Conservation (phyloP, 2,329 filamentous ascomycete genomes). For the Phaeoacremonium minimum region DNA sequence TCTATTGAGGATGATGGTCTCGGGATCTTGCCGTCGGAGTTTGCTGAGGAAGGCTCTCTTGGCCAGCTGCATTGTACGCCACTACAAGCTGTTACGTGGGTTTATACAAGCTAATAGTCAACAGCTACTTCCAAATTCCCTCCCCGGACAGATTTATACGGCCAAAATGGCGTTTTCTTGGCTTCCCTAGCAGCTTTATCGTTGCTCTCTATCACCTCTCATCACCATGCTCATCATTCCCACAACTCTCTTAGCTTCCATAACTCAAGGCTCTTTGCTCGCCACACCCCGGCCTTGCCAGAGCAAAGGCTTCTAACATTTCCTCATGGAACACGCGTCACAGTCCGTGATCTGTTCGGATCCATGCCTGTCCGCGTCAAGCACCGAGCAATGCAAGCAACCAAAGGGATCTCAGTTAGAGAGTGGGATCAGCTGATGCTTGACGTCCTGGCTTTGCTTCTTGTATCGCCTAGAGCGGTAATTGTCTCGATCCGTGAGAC, state of each 20-base stretch:
- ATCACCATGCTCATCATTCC: constrained; percentile 53
- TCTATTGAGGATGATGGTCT: constrained; percentile 78
- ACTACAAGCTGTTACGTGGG: constrained; percentile 4
- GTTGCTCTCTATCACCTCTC: constrained; percentile 72
- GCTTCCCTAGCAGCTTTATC: constrained; percentile 73
- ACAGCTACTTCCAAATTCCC: constrained; percentile 76
- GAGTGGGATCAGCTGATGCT: constrained; percentile 63
- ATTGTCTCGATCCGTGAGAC: constrained; percentile 56
- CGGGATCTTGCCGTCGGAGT: constrained; percentile 73
- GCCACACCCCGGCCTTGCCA: constrained; percentile 56
- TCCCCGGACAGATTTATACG: constrained; percentile 45
- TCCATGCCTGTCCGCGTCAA: constrained; percentile 88
- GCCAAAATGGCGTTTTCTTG: constrained; percentile 70
- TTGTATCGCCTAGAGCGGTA: constrained; percentile 60
- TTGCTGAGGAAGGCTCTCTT: constrained; percentile 64
- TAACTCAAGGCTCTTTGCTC: constrained; percentile 60
- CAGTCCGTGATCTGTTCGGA: constrained; percentile 79
- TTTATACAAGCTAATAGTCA: constrained; percentile 6
- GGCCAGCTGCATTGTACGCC: constrained; percentile 67
- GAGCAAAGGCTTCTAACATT: constrained; percentile 52
- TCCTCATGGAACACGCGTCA: constrained; percentile 69
- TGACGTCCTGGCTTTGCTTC: constrained; percentile 57
- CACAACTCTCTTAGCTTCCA: constrained; percentile 67
- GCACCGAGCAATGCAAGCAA: constrained; percentile 56
- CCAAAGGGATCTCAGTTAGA: constrained; percentile 48